Evolutionary conservation across 2,329 filamentous ascomycete genomes (phyloP), one percentile per base, ranked within the genome.

Genomic region (Monosporascus sp.): DNA sequence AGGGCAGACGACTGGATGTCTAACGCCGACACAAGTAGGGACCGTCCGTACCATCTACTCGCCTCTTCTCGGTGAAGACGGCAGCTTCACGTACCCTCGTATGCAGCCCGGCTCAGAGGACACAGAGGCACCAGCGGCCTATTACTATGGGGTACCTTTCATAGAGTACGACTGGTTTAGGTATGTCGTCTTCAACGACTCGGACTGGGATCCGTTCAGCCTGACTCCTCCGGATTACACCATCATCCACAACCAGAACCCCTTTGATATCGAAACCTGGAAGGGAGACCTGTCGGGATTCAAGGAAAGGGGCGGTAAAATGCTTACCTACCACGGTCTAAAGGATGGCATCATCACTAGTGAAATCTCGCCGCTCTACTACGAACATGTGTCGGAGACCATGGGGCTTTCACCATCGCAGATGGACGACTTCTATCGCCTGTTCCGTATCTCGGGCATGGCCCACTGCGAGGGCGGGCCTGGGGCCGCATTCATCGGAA

Each of bases 41-140:
- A 58, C 51, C 20, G 51, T 60, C n/a, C 52, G 49, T 22, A 53
- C 48, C 2, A 40, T 61, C 18, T 58, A 57, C 35, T 47, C 46
- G 14, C 46, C 51, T 15, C 26, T 56, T 5, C 20, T 49, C 18
- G 51, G 50, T 2, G 40, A 50, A 49, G 49, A 54, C 37, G 77
- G 77, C 45, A 66, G 68, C 5, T 63, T 80, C 2, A 69, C 79
- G 17, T 81, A 75, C 60, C 78, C 78, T 2, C 69, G 73, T n/a
- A 72, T 80, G 62, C 72, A 78, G 49, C 77, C 75, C 7, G 78
- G 78, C 17, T 70, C 71, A 15, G 74, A 78, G 58, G 57, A 72
- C 7, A 38, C 57, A 3, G 37, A 67, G 7, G 72, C 72, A 5
- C 67, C 70, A 20, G 55, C 57, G 0, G 60, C 65, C 8, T 58